Percentiles rank a stretch among this genome's conserved stretches.
phyloP scores from a whole-genome alignment of 129 eudicot genomes.

The Scalesia atractyloides region DNA sequence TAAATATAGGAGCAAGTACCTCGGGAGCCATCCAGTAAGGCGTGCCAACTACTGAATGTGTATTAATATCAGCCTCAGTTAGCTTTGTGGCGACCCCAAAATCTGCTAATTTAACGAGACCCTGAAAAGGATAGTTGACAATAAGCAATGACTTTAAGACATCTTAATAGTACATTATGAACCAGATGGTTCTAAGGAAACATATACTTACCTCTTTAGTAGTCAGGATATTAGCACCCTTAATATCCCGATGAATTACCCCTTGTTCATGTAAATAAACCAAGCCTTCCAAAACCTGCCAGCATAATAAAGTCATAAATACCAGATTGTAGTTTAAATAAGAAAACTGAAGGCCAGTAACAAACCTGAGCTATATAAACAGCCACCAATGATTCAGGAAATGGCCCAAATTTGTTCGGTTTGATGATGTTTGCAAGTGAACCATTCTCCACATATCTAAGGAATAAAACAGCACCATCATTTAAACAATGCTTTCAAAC shows the following conservation, averaged over 20 bases:
- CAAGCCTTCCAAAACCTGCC: slow-evolving; percentile 92
- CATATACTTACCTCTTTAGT: slow-evolving; percentile 75
- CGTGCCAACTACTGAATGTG: slow-evolving; percentile 98
- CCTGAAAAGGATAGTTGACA: slow-evolving; percentile 52
- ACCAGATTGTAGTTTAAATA: background rate
- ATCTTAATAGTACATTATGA: background rate
- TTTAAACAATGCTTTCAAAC: slow-evolving; percentile 17
- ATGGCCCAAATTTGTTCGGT: slow-evolving; percentile 96
- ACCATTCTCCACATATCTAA: slow-evolving; percentile 97
- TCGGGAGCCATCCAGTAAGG: slow-evolving; percentile 99
- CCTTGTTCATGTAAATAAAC: slow-evolving; percentile 99
- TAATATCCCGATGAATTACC: slow-evolving; percentile 97
- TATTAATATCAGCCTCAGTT: slow-evolving; percentile 93
- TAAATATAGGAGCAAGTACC: slow-evolving; percentile 44
- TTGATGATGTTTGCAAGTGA: slow-evolving; percentile 95
- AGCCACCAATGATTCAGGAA: slow-evolving; percentile 93
- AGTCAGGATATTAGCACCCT: slow-evolving; percentile 98
- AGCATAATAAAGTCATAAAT: slow-evolving; percentile 13
- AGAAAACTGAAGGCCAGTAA: slow-evolving; percentile 13
- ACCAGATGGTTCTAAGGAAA: background rate
- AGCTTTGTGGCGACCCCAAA: slow-evolving; percentile 98
- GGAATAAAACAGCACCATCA: slow-evolving; percentile 11
- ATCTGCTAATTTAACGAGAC: slow-evolving; percentile 97
- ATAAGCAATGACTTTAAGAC: background rate
- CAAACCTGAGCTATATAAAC: slow-evolving; percentile 95